Percentiles rank a stretch among this genome's conserved stretches.
These are phyloP conservation scores for Lecanosticta acicola DNA, from an alignment of 2,329 filamentous ascomycete species.

Conservation along the genomic window DNA sequence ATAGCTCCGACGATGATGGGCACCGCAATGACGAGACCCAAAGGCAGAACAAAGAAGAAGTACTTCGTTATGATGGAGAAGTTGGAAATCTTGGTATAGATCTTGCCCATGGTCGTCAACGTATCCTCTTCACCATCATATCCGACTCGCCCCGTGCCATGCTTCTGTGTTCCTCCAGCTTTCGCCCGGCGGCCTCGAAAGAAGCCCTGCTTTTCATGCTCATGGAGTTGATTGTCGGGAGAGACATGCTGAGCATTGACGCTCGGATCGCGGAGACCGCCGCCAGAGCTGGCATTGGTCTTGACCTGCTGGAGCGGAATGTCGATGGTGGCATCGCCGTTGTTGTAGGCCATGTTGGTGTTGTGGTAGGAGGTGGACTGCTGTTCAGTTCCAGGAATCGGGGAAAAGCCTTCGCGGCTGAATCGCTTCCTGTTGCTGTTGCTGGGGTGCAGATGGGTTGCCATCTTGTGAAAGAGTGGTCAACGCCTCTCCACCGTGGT, in stretches of 20 bases:
- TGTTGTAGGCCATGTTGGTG: constrained; percentile 27
- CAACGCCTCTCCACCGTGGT: no score
- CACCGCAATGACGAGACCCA: constrained; percentile 54
- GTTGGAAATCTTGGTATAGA: constrained; percentile 57
- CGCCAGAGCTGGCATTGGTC: constrained; percentile 42
- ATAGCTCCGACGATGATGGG: constrained; percentile 59
- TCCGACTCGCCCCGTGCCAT: constrained; percentile 23
- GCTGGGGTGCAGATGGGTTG: constrained; percentile 15
- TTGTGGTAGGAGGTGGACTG: constrained; percentile 12
- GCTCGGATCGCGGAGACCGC: constrained; percentile 35
- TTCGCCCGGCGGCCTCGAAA: constrained; percentile 33
- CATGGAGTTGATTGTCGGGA: constrained; percentile 5
- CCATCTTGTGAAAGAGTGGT: no score
- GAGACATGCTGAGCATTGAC: constrained; percentile 26
- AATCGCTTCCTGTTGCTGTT: constrained; percentile 22
- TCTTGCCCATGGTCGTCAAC: constrained; percentile 53
- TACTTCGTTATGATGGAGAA: constrained; percentile 60
- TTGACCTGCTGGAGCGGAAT: constrained; percentile 56
- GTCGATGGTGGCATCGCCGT: constrained; percentile 53
- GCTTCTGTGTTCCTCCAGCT: constrained; percentile 30
- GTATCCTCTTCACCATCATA: constrained; percentile 49
- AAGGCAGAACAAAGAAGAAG: constrained; percentile 56
- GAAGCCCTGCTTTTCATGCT: constrained; percentile 36
- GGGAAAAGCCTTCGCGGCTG: constrained; percentile 28
- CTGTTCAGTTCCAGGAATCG: no score